Conservation (phyloP, 2,329 filamentous ascomycete genomes). For the Ascochyta koolunga region DNA sequence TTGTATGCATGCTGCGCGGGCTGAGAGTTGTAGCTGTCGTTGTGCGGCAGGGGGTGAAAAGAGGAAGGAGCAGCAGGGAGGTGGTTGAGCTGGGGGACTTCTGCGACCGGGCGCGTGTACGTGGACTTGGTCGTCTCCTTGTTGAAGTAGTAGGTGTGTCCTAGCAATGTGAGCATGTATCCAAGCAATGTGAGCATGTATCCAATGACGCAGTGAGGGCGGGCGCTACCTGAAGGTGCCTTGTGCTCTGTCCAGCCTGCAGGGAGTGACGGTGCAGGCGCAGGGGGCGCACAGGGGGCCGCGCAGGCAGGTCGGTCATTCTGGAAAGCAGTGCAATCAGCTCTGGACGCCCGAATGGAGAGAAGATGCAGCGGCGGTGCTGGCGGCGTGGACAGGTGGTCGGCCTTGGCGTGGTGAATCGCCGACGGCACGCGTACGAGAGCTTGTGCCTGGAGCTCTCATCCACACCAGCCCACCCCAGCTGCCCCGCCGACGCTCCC, state of each 20-base stretch:
- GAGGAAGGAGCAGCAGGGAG: conserved; percentile 11
- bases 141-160: conserved; percentile 90
- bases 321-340: not conserved
- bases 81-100: conserved; percentile 12
- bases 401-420: conserved; percentile 34
- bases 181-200: conserved; percentile 20
- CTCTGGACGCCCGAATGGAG: not conserved
- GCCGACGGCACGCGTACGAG: conserved; percentile 38
- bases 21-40: conserved; percentile 44
- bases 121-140: conserved; percentile 82
- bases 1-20: conserved; percentile 53
- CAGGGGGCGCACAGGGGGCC: conserved; percentile 43
- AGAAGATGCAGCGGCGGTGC: not conserved
- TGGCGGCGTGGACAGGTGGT: conserved; percentile 31
- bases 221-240: conserved; percentile 70
- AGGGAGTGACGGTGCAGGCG: conserved; percentile 64
- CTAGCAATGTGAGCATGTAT: conserved; percentile 48
- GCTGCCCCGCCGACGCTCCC: conserved; percentile 29
- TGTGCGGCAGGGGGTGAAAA: conserved; percentile 18
- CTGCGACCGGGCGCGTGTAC: conserved; percentile 70
- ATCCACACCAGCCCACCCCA: conserved; percentile 35
- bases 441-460: conserved; percentile 49
- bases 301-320: conserved; percentile 40
- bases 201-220: conserved; percentile 24
- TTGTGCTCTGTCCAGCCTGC: conserved; percentile 93